Evolutionary conservation across 2,329 filamentous ascomycete genomes (phyloP), one percentile per base, ranked within the genome.

Genomic region (Aspergillus pseudotamarii): DNA sequence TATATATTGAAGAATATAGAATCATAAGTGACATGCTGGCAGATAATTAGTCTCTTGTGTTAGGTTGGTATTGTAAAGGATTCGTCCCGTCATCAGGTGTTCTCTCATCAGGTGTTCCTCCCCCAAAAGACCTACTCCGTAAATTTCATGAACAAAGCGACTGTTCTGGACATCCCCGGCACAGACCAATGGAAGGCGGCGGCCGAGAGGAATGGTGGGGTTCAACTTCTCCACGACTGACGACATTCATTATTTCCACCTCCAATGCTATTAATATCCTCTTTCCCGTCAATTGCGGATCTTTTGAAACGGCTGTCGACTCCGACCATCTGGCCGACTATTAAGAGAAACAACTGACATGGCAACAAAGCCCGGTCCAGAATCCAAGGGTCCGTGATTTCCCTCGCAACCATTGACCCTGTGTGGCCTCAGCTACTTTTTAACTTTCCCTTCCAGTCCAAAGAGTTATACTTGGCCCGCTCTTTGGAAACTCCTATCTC

Each of bases 171-270:
- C 63, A 46, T 50, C 28, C n/a, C 58, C n/a, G n/a, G 11, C 43
- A 38, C 38, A 41, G 58, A 43, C 65, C 63, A 64, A 68, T 67
- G 59, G 67, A 57, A 46, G 51, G 28, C 38, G 26, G 12, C 58
- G 21, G 30, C 45, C 43, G 23, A 61, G 26, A 60, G 38, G 57
- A 63, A 55, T 55, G 59, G 67, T 64, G 66, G 67, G 66, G 64
- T 64, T 55, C 14, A 26, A 46, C 51, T 57, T 58, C 58, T 62
- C 64, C 68, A 64, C 63, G 63, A 61, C 63, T 69, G 66, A 69
- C 64, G 68, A 65, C 66, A 68, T 69, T 59, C 61, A 69, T 67
- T 64, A 64, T 62, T 61, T 65, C 34, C 63, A 64, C 62, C 41
- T 60, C 16, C 38, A 36, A 26, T 26, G 51, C 66, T 66, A 68